Base-by-base conservation (phyloP, 805 yeast genomes). In the Ogataea zsoltii region DNA sequence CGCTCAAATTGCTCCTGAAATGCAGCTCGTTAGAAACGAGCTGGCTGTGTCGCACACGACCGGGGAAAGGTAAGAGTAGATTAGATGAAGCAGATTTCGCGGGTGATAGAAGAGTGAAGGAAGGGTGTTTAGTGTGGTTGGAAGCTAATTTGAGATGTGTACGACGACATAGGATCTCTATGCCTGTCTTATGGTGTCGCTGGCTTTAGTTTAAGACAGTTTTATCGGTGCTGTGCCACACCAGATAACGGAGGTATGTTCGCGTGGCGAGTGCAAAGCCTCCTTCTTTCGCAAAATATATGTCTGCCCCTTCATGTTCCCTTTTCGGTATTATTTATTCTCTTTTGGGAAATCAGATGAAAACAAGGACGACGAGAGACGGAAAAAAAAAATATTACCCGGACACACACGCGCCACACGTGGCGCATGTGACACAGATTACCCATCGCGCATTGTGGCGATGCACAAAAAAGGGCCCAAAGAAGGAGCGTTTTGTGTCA, bases 401-500 rank as follows among this genome's bases (percentile, higher is more conserved):
- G 12, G 35, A 4, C 18, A 13, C 35, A 18, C 23, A 9, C 13
- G 35, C 18, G 11, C 25, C 25, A n/a, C n/a, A n/a, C 25, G 25
- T 21, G 25, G 25, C 25, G 25, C 25, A 21, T 5, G 5, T 21
- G 25, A 21, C 9, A 9, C 25, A 21, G 25, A 21, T 9, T 21
- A 21, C 7, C 5, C 25, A 9, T 21, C 38, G 15, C 21, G 7
- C 12, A 25, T 12, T 23, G 40, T 37, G 40, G 40, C 40, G 40
- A 30, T 37, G 40, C 31, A 13, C 33, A 30, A 28, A 19, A 33
- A 33, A 15, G 33, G 43, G 26, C 18, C 42, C 18, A 40, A 40
- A 31, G 43, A 40, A 40, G 43, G 43, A 40, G 43, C 37, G 31
- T 40, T 40, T 40, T 40, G 43, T 40, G 43, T 38, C 32, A 37